Evolutionary conservation across 345 rosid genomes (phyloP).

Genomic region (Physaria fendleri): DNA sequence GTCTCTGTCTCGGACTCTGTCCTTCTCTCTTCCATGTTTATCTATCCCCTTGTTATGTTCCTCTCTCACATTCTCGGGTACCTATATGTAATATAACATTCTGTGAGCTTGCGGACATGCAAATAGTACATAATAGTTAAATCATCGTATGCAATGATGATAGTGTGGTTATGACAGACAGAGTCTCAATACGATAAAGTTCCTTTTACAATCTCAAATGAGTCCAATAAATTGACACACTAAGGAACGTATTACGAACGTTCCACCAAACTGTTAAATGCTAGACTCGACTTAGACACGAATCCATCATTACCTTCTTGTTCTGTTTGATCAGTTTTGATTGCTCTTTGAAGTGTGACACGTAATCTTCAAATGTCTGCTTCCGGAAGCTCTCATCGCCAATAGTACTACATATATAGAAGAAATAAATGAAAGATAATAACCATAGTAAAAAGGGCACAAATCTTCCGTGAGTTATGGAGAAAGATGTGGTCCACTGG

Average conservation of each 20-base stretch:
- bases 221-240: background rate
- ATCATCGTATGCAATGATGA: constrained; percentile 1
- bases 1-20: constrained; percentile 57
- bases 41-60: constrained; percentile 58
- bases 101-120: constrained; percentile 6
- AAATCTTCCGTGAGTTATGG: background rate
- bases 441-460: background rate
- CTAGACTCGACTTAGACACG: background rate
- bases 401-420: constrained; percentile 44
- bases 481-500: background rate
- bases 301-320: constrained; percentile 50
- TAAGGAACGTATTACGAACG: background rate
- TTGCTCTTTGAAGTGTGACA: constrained; percentile 57
- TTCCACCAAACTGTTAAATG: constrained; percentile 12
- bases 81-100: constrained; percentile 38
- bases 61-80: constrained; percentile 60
- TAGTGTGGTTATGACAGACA: background rate
- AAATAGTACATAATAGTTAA: background rate
- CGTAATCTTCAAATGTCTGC: constrained; percentile 63
- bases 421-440: background rate
- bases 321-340: constrained; percentile 51
- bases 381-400: constrained; percentile 63
- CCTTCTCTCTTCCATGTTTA: constrained; percentile 66
- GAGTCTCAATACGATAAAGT: background rate
- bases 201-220: background rate